phyloP scores from a whole-genome alignment of 2,329 filamentous ascomycete genomes.

The Colletotrichum tropicale region DNA sequence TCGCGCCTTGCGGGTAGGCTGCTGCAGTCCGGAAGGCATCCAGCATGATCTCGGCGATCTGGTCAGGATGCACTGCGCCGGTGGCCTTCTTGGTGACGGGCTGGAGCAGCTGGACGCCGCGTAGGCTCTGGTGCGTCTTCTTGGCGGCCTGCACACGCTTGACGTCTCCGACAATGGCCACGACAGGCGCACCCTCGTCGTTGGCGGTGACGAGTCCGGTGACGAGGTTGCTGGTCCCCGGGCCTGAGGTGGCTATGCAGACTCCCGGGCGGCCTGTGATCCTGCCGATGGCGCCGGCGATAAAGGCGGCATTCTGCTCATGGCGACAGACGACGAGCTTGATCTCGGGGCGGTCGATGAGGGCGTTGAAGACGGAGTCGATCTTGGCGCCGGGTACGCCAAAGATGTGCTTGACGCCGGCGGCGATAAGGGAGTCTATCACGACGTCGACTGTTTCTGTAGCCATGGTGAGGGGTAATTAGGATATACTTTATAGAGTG shows the following conservation, averaged over 20 bases:
- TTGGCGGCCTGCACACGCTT: constrained; percentile 46
- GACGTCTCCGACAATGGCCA: constrained; percentile 53
- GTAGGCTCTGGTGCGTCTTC: constrained; percentile 51
- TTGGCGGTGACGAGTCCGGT: constrained; percentile 51
- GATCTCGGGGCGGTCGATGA: constrained; percentile 50
- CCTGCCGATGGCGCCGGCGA: constrained; percentile 49
- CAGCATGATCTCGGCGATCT: constrained; percentile 50
- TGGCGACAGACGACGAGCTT: constrained; percentile 50
- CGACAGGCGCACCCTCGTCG: constrained; percentile 50
- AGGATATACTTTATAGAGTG: accelerated
- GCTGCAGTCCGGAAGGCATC: constrained; percentile 46
- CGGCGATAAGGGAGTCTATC: constrained; percentile 33
- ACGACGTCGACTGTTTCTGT: constrained; percentile 31
- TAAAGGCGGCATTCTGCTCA: constrained; percentile 55
- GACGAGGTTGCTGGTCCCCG: constrained; percentile 50
- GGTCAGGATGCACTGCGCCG: constrained; percentile 48
- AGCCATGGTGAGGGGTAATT: background rate
- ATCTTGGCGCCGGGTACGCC: constrained; percentile 53
- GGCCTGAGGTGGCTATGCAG: constrained; percentile 50
- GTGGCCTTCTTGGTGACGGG: constrained; percentile 47
- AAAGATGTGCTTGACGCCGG: constrained; percentile 49
- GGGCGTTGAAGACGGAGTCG: constrained; percentile 51
- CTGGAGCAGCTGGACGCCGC: constrained; percentile 44
- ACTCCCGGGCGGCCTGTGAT: constrained; percentile 50
- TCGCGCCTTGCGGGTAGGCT: constrained; percentile 43